Base-by-base conservation (phyloP, 2,329 filamentous ascomycete genomes). In the Tolypocladium ophioglossoides region DNA sequence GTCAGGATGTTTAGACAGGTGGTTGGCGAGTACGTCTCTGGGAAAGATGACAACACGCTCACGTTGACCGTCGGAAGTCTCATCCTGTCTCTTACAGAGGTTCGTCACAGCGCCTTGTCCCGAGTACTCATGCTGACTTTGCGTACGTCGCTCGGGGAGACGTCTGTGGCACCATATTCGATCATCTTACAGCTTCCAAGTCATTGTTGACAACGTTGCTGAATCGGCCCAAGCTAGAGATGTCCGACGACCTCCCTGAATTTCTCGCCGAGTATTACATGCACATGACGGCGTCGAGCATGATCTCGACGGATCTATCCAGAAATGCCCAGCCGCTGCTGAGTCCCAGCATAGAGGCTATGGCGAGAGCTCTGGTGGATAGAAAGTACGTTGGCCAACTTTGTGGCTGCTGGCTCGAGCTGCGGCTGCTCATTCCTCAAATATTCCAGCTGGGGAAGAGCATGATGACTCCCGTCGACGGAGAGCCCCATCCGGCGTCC, bases 251-350 rank as follows among this genome's bases (percentile, higher is more conserved):
- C 11, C 57, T 77, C 3, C 68, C 70, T 32, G 69, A 74, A 32
- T 76, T 76, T 51, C 68, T 77, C 3, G 68, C 76, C 48, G 75
- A 77, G 60, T 77, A 76, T 40, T 77, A 75, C 56, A 70, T 74
- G 55, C 74, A 77, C 61, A 75, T 73, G 48, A 69, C 72, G 4
- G 68, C 72, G 4, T 69, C 72, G 8, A 76, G 73, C 59, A 75
- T 77, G 69, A 73, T 77, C 47, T 74, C 74, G 0, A 70, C 74
- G 35, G 56, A 72, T 48, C 60, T 64, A 0, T 59, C 63, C n/a
- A 59, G 66, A 37, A 61, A 57, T 18, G 61, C 61, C 0, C 63
- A 68, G n/a, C 58, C 65, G 0, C 61, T 69, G 4, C 59, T 71
- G 14, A 68, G 63, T 46, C 63, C 62, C 0, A 59, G 65, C 1